phyloP scores from a whole-genome alignment of 495 filamentous ascomycete species.

The Bathelium albidoporum region DNA sequence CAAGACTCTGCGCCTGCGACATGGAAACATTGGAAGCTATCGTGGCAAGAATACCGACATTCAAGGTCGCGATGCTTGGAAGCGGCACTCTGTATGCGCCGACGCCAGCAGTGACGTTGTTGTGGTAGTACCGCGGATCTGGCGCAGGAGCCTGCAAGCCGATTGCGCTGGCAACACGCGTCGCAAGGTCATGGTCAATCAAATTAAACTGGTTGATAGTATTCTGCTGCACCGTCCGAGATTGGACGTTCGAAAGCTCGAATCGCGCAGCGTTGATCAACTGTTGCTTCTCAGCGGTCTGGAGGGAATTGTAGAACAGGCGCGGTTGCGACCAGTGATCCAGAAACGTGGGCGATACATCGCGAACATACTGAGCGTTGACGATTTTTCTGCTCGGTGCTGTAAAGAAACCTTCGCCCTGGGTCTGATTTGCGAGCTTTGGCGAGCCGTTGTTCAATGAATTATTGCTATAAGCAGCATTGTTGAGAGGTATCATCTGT shows the following conservation, averaged over 20 bases:
- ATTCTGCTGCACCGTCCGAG: constrained; percentile 4
- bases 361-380: constrained; percentile 1
- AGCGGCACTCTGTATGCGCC: constrained; percentile 50
- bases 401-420: constrained; percentile 3
- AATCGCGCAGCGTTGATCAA: constrained; percentile 9
- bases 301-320: constrained; percentile 7
- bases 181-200: constrained; percentile 9
- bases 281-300: constrained; percentile 9
- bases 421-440: not conserved
- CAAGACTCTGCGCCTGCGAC: constrained; percentile 5
- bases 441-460: constrained; percentile 7
- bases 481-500: constrained; percentile 42
- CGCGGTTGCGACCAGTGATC: constrained; percentile 9
- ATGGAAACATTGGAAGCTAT: constrained; percentile 5
- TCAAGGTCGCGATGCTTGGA: constrained; percentile 50
- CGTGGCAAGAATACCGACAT: constrained; percentile 55
- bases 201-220: constrained; percentile 6
- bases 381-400: not conserved
- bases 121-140: constrained; percentile 57
- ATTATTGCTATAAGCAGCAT: constrained; percentile 23
- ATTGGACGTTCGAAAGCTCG: constrained; percentile 8
- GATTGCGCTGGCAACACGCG: constrained; percentile 7
- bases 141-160: constrained; percentile 28
- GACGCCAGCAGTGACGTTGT: constrained; percentile 55
- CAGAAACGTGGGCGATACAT: not conserved